Evolutionary conservation across 495 filamentous ascomycete species (phyloP), one percentile per base, ranked within the genome.

Genomic region (Bacidia gigantensis): DNA sequence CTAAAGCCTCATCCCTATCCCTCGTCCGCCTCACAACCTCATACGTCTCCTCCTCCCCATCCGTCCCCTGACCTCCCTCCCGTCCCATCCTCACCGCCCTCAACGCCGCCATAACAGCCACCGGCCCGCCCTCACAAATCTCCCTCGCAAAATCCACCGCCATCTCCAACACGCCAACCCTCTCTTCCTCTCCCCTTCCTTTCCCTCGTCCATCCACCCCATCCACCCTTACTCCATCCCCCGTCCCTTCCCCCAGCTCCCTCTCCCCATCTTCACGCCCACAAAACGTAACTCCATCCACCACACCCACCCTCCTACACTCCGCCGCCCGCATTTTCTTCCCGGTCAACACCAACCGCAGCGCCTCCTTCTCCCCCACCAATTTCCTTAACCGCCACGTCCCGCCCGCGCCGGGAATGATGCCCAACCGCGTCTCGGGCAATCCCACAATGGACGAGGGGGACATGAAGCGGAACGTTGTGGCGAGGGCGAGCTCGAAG

Each of bases 381-480:
- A 97, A 60, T 0, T 66, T 67, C 0, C 86, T 87, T 0, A 98
- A 75, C 3, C 92, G 80, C 63, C 86, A 89, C 0, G 89, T 95
- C 17, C 92, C 92, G 3, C 92, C 92, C 0, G 92, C 93, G 41
- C 92, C 92, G 3, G 92, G 92, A 53, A 97, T 83, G 60, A 98
- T 97, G 21, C 83, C 92, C 0, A 98, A 75, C 0, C 87, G 70
- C 0, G 92, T 96, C 60, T 98, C 92, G 1, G 92, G 92, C 2
- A 98, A 76, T 0, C 78, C 90, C 51, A 98, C 79, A n/a, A n/a
- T n/a, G 29, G 7, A 35, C 43, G 72, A 68, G 21, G 84, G 82
- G 32, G 78, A 73, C 57, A 95, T 79, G 50, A 98, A 80, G 51
- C 92, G 85, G 59, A 98, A 77, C 62, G 87, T 77, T 2, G 88